phyloP scores from a whole-genome alignment of 208 protist genomes.

The Wallacemonas sp. region DNA sequence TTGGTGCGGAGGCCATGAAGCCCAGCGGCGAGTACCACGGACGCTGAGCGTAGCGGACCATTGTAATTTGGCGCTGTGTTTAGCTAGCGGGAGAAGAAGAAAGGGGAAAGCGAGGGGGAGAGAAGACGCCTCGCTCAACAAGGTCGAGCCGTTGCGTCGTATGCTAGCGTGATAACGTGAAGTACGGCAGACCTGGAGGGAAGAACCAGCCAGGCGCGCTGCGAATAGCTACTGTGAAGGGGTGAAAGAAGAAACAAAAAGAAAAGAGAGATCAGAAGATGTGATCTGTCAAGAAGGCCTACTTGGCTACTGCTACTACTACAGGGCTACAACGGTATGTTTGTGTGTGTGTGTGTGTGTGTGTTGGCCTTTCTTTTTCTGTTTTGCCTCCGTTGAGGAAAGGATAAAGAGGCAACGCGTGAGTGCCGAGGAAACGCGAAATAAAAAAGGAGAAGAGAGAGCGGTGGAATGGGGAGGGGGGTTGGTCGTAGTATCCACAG shows the following conservation, averaged over 20 bases:
- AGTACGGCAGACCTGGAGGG: no score
- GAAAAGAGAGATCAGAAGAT: background rate
- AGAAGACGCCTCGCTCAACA: no score
- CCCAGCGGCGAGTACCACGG: slow-evolving; percentile 87
- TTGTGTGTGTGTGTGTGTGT: no score
- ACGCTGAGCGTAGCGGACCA: slow-evolving; percentile 83
- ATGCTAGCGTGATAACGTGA: no score
- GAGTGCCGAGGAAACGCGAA: no score
- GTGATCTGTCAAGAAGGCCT: background rate
- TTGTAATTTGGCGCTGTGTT: slow-evolving; percentile 17
- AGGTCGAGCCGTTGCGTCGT: no score
- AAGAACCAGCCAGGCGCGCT: no score
- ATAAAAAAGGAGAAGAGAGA: background rate
- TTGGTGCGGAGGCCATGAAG: slow-evolving; percentile 72
- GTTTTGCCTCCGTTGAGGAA: background rate
- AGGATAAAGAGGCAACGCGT: background rate
- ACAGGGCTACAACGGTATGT: background rate
- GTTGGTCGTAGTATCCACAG: background rate
- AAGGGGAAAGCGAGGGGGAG: background rate
- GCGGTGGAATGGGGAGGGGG: background rate
- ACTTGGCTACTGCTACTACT: background rate
- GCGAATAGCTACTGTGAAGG: no score
- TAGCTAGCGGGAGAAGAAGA: slow-evolving; percentile 13
- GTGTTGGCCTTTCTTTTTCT: background rate
- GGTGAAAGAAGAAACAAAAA: no score